phyloP scores from a whole-genome alignment of 306 rosid species.

The Sicyos edulis region DNA sequence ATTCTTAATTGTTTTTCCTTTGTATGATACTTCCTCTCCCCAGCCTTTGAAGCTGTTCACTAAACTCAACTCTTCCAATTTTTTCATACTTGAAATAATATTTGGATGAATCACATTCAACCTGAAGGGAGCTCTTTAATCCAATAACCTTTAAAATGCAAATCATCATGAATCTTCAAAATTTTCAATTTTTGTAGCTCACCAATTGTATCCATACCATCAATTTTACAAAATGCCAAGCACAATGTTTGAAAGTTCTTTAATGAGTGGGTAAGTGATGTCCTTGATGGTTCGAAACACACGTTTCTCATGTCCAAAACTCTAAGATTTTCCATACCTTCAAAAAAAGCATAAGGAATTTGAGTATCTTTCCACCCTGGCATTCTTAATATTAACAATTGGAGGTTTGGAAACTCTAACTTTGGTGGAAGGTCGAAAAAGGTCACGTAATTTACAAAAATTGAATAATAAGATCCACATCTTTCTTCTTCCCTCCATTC shows the following conservation, averaged over 20 bases:
- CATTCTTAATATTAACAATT: too few species aligned
- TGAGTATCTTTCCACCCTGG: background rate
- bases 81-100: slow-evolving; percentile 10
- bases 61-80: slow-evolving; percentile 20
- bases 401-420: too few species aligned
- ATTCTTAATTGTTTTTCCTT: background rate
- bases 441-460: too few species aligned
- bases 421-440: too few species aligned
- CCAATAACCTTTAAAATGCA: too few species aligned
- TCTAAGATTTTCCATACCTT: background rate
- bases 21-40: background rate
- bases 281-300: background rate
- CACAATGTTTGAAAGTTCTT: background rate
- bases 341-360: background rate
- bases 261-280: background rate
- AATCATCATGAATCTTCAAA: background rate
- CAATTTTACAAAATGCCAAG: background rate
- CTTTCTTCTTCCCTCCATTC: too few species aligned
- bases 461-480: too few species aligned
- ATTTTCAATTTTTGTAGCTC: background rate
- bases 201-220: background rate
- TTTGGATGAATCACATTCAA: background rate
- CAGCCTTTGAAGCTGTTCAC: background rate
- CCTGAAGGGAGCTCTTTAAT: background rate
- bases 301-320: background rate